Conservation (phyloP, 2,329 filamentous ascomycete genomes). For the Hymenoscyphus fraxineus region DNA sequence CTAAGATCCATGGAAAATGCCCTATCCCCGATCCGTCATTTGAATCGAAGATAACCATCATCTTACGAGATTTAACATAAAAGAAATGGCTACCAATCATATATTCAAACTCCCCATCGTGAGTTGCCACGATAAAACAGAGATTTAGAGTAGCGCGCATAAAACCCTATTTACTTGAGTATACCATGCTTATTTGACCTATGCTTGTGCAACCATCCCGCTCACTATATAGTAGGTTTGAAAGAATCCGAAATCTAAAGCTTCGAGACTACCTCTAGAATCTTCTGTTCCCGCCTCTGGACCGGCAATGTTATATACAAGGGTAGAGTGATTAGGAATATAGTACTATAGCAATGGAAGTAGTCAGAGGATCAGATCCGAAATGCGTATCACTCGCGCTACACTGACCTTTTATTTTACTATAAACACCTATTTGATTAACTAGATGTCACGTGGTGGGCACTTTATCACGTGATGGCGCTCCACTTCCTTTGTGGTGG, state of each 20-base stretch:
- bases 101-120: not conserved
- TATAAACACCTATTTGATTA: not conserved
- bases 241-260: not conserved
- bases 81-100: not conserved
- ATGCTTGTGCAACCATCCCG: not conserved
- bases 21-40: not conserved
- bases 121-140: not conserved
- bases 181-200: not conserved
- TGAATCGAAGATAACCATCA: not conserved
- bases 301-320: not conserved
- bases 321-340: not conserved
- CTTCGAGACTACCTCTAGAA: not conserved
- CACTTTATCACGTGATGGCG: too few species aligned
- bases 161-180: not conserved
- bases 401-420: not conserved
- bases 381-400: not conserved
- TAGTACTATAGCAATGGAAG: not conserved
- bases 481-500: not conserved
- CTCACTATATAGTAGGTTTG: not conserved
- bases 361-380: too few species aligned
- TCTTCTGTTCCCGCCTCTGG: not conserved
- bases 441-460: too few species aligned
- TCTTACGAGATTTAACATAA: not conserved
- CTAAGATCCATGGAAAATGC: not conserved
- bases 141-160: not conserved